These are phyloP conservation scores for Claviceps purpurea DNA, from an alignment of 2,329 filamentous ascomycete species.

Conservation along the genomic window DNA sequence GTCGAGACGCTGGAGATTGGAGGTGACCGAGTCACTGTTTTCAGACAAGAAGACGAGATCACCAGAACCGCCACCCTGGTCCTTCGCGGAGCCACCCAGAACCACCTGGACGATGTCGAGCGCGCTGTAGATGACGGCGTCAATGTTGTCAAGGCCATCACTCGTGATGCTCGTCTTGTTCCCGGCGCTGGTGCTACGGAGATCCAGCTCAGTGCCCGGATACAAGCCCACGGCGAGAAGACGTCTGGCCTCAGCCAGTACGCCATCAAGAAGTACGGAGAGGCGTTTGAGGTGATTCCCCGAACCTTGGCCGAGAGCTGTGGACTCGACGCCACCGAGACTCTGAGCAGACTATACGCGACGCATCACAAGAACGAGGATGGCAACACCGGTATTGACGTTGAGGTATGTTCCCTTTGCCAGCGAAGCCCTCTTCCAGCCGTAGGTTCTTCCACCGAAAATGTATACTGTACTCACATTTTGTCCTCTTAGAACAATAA, in stretches of 20 bases:
- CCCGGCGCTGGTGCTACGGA: slow-evolving; percentile 92
- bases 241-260: slow-evolving; percentile 89
- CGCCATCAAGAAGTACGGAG: slow-evolving; percentile 92
- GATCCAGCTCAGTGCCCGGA: slow-evolving; percentile 82
- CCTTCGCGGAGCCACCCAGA: slow-evolving; percentile 89
- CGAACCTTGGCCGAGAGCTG: slow-evolving; percentile 89
- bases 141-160: slow-evolving; percentile 97
- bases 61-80: slow-evolving; percentile 92
- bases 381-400: slow-evolving; percentile 87
- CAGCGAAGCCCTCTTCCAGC: not conserved
- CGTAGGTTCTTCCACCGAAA: too few species aligned
- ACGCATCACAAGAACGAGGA: slow-evolving; percentile 80
- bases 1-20: slow-evolving; percentile 97
- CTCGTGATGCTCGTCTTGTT: slow-evolving; percentile 79
- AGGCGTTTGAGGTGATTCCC: slow-evolving; percentile 95
- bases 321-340: slow-evolving; percentile 92
- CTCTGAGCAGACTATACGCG: slow-evolving; percentile 82
- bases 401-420: slow-evolving; percentile 46
- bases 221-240: slow-evolving; percentile 81
- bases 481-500: slow-evolving; percentile 48
- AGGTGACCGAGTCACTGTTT: slow-evolving; percentile 94
- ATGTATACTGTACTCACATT: not conserved
- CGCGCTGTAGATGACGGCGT: slow-evolving; percentile 95
- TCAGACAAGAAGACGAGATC: slow-evolving; percentile 86
- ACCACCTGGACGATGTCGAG: slow-evolving; percentile 94